A percentile compares a stretch with the other conserved stretches of the same genome.
Evolutionary conservation across 1,139 yeast genomes (phyloP).

Genomic region (Scheffersomyces titani): DNA sequence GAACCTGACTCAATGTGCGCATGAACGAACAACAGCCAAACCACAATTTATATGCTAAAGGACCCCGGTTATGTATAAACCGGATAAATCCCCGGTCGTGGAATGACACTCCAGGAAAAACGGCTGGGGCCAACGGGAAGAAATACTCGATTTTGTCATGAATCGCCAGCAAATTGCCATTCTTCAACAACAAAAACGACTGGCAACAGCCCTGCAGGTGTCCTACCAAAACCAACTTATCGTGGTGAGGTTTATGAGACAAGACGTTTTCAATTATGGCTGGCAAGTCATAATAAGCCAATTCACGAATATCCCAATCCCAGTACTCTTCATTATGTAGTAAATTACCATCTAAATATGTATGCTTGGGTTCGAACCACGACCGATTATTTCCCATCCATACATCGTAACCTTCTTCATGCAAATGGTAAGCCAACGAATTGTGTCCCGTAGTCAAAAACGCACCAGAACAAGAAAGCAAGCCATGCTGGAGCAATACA

Average conservation of each 20-base stretch:
- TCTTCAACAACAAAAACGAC: constrained; percentile 58
- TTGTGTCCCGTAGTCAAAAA: constrained; percentile 76
- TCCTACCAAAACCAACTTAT: constrained; percentile 64
- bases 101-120: constrained; percentile 77
- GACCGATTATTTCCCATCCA: constrained; percentile 95
- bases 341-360: constrained; percentile 34
- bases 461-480: constrained; percentile 84
- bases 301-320: constrained; percentile 86
- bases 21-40: constrained; percentile 66
- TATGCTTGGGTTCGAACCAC: constrained; percentile 73
- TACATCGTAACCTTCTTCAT: constrained; percentile 73
- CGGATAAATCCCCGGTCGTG: constrained; percentile 56
- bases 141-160: constrained; percentile 63
- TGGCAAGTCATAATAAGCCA: constrained; percentile 79
- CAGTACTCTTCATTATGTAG: constrained; percentile 57
- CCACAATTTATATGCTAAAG: constrained; percentile 39
- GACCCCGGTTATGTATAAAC: constrained; percentile 50
- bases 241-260: constrained; percentile 36
- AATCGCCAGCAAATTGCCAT: constrained; percentile 26
- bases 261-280: constrained; percentile 66
- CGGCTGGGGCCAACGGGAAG: constrained; percentile 85
- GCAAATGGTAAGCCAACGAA: constrained; percentile 68
- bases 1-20: constrained; percentile 55
- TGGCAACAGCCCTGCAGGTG: constrained; percentile 97
- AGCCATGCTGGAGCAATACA: constrained; percentile 77